Evolutionary conservation across 768 basidiomycete species (phyloP), one percentile per base, ranked within the genome.

Genomic region (Podaxis carcinomalis): DNA sequence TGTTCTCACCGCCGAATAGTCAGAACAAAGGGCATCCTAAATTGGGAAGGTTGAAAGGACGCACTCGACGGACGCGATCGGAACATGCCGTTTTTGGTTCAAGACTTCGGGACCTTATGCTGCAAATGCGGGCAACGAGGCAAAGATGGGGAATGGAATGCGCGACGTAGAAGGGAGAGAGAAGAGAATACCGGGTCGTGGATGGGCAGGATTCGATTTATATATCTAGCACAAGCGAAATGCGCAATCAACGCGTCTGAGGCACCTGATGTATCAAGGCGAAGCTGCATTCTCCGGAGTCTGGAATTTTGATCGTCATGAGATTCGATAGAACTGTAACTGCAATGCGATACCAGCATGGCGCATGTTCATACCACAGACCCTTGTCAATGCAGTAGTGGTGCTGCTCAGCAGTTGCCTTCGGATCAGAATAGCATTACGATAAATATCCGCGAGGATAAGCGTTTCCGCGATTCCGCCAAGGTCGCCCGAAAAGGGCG

Each of bases 1-100:
- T 68, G 70, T 76, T 75, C 75, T 75, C 75, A 74, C 74, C 72
- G 67, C 69, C 67, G 63, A 66, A 66, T 67, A 66, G 65, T 65
- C 64, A 69, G 73, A 74, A 80, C 79, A 82, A 82, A 77, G 78
- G 78, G 73, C 70, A 68, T 66, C 73, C 80, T 77, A 75, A 70
- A 80, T 78, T 73, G 73, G 79, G 79, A 75, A 82, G 71, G 76
- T 77, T 79, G 68, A 80, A 82, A 78, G 77, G 72, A 65, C 68
- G 68, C 68, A 72, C 68, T 69, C 66, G 66, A 63, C 72, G 68
- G 68, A 72, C 68, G 67, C 66, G 68, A 74, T 75, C 74, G 73
- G 73, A 74, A 78, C 73, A 74, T 77, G 74, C 76, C 77, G 73
- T 75, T 75, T 76, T 74, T 66, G 74, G 74, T 72, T 62, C 62